Conservation (phyloP, 73 alveolate genomes). For the Stentor roeselii region DNA sequence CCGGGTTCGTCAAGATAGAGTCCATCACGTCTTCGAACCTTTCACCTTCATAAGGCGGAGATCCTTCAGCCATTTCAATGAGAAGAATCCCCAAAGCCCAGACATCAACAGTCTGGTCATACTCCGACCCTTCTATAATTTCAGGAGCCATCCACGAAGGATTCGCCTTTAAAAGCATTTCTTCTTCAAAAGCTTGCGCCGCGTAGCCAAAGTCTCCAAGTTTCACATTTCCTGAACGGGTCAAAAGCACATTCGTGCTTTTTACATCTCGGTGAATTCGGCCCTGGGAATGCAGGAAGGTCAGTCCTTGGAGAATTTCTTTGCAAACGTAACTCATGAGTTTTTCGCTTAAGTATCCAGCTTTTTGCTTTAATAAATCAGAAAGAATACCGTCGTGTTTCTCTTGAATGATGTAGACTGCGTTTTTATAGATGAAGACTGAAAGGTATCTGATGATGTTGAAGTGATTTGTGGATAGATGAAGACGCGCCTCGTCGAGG, state of each 20-base stretch:
- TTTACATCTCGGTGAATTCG: constrained; percentile 44
- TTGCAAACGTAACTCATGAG: neutral
- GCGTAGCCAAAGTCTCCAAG: constrained; percentile 43
- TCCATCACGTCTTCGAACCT: no score
- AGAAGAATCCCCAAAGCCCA: constrained; percentile 24
- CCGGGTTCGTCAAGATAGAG: no score
- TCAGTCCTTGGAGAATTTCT: constrained; percentile 32
- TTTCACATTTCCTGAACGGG: constrained; percentile 30
- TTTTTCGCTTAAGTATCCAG: neutral
- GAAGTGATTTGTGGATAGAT: neutral
- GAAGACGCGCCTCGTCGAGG: neutral
- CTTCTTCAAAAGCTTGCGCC: no score
- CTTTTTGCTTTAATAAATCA: neutral
- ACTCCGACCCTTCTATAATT: constrained; percentile 20
- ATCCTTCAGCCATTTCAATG: neutral
- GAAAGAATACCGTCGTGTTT: constrained; percentile 1
- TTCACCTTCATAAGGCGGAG: constrained; percentile 15
- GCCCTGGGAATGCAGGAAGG: constrained; percentile 30
- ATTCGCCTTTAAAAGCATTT: no score
- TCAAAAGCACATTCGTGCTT: constrained; percentile 32
- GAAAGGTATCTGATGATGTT: neutral
- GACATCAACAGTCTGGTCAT: constrained; percentile 20
- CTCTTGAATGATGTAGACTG: neutral
- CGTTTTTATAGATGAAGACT: neutral
- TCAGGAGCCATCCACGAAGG: constrained; percentile 72